Conservation (phyloP, 2,329 filamentous ascomycete species). For the Triangularia verruculosa region DNA sequence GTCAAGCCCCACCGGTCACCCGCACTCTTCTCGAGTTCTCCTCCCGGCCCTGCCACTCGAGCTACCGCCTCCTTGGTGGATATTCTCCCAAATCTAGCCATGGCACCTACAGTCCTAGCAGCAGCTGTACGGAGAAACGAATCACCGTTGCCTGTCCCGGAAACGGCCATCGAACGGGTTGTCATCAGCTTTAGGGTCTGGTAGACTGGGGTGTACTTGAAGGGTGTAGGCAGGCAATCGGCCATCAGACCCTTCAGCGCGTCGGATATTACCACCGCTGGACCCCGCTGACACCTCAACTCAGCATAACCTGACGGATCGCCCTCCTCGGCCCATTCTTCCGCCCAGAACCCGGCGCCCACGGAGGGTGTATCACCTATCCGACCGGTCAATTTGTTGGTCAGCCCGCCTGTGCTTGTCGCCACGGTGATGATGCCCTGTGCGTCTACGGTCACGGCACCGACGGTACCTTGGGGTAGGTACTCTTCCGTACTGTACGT, state of each 20-base stretch:
- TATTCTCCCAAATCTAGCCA: slow-evolving; percentile 60
- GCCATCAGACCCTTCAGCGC: slow-evolving; percentile 49
- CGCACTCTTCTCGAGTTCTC: slow-evolving; percentile 72
- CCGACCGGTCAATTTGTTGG: slow-evolving; percentile 82
- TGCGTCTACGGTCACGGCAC: slow-evolving; percentile 76
- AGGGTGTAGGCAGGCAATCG: slow-evolving; percentile 58
- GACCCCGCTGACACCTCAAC: slow-evolving; percentile 22
- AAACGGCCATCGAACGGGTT: slow-evolving; percentile 56
- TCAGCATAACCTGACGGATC: slow-evolving; percentile 30
- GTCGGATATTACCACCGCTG: slow-evolving; percentile 40
- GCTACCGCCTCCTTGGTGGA: slow-evolving; percentile 58
- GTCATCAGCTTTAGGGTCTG: slow-evolving; percentile 23
- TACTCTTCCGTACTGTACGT: slow-evolving; percentile 63
- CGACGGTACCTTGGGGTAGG: slow-evolving; percentile 79
- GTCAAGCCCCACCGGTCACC: slow-evolving; percentile 69
- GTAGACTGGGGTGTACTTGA: slow-evolving; percentile 36
- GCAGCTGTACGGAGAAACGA: slow-evolving; percentile 75
- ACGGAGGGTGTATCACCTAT: slow-evolving; percentile 83
- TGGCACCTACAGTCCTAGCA: slow-evolving; percentile 67
- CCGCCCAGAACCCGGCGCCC: slow-evolving; percentile 87
- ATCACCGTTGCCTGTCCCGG: slow-evolving; percentile 85
- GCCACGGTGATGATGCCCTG: slow-evolving; percentile 69
- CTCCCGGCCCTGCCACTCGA: slow-evolving; percentile 65
- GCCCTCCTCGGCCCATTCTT: slow-evolving; percentile 65
- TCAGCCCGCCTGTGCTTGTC: slow-evolving; percentile 72